Evolutionary conservation across 2,329 filamentous ascomycete genomes (phyloP).

Genomic region (Lecanosticta acicola): DNA sequence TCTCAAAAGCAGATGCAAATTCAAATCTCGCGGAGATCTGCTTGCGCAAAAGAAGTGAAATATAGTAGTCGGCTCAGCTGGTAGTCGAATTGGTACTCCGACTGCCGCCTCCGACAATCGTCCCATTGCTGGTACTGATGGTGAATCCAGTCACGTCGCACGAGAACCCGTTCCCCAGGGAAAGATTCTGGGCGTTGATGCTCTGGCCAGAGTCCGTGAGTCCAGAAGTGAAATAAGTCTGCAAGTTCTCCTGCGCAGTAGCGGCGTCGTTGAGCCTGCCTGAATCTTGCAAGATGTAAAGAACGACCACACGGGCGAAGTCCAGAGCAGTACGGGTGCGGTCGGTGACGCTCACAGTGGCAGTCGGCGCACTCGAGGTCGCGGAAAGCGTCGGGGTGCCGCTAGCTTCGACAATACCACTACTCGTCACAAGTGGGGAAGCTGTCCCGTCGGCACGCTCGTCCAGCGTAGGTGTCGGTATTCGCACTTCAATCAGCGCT

Average conservation of each 20-base stretch:
- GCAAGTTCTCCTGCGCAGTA: conserved; percentile 40
- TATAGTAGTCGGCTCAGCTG: neutral
- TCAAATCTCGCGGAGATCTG: too few species aligned
- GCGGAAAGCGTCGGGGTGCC: conserved; percentile 15
- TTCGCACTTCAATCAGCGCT: conserved; percentile 2
- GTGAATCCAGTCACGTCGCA: conserved; percentile 18
- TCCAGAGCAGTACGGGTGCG: conserved; percentile 32
- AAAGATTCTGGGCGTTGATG: conserved; percentile 22
- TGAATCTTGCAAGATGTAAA: conserved; percentile 42
- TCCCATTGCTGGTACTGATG: conserved; percentile 23
- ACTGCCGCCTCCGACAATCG: conserved; percentile 19
- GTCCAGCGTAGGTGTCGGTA: neutral
- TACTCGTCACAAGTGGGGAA: conserved; percentile 25
- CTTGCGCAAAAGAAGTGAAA: neutral
- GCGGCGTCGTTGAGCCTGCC: conserved; percentile 37
- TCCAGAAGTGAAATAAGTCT: conserved; percentile 29
- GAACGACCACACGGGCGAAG: conserved; percentile 43
- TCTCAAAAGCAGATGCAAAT: too few species aligned
- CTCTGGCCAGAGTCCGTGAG: conserved; percentile 14
- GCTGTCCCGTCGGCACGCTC: conserved; percentile 12
- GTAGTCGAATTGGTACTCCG: neutral
- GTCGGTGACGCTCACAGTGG: conserved; percentile 5
- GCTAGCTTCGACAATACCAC: conserved; percentile 30
- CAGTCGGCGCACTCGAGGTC: conserved; percentile 12
- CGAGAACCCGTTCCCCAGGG: conserved; percentile 26